phyloP scores from a whole-genome alignment of 2,329 filamentous ascomycete species.

The Fusarium mangiferae region DNA sequence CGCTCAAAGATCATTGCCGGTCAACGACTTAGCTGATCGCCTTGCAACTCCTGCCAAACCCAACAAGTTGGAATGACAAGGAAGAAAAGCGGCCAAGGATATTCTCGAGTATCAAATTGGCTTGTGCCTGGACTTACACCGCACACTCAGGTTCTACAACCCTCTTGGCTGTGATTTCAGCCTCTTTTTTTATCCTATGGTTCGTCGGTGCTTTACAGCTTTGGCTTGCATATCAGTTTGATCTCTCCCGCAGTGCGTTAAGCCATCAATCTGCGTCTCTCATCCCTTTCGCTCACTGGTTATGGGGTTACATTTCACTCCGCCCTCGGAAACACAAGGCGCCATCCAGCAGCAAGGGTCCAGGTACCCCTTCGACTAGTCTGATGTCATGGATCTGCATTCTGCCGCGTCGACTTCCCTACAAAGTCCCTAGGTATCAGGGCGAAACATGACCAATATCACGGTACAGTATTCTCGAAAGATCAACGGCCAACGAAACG shows the following conservation, averaged over 20 bases:
- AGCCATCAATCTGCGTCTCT: constrained; percentile 9
- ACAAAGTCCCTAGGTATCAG: constrained; percentile 4
- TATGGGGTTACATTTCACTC: constrained; percentile 20
- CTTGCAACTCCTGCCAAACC: constrained; percentile 16
- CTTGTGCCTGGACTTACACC: constrained; percentile 19
- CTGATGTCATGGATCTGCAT: constrained; percentile 51
- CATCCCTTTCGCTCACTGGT: constrained; percentile 9
- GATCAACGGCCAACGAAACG: constrained; percentile 31
- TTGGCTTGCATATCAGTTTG: constrained; percentile 19
- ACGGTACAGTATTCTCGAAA: background rate
- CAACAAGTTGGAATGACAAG: constrained; percentile 4
- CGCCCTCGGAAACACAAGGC: constrained; percentile 28
- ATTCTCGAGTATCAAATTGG: constrained; percentile 1
- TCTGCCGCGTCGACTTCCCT: constrained; percentile 28
- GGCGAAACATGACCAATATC: constrained; percentile 12
- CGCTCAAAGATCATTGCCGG: constrained; percentile 10
- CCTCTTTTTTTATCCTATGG: background rate
- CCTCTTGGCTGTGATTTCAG: background rate
- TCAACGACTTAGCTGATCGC: constrained; percentile 13
- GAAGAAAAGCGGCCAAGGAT: constrained; percentile 9
- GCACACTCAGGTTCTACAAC: constrained; percentile 13
- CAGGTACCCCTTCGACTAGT: constrained; percentile 31
- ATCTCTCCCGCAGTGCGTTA: background rate
- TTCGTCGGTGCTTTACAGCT: constrained; percentile 11
- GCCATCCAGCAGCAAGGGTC: constrained; percentile 31